Percentiles rank a stretch among this genome's conserved stretches.
These are phyloP conservation scores for Calonectria fujianensis DNA, from an alignment of 2,329 filamentous ascomycete species.

Conservation along the genomic window DNA sequence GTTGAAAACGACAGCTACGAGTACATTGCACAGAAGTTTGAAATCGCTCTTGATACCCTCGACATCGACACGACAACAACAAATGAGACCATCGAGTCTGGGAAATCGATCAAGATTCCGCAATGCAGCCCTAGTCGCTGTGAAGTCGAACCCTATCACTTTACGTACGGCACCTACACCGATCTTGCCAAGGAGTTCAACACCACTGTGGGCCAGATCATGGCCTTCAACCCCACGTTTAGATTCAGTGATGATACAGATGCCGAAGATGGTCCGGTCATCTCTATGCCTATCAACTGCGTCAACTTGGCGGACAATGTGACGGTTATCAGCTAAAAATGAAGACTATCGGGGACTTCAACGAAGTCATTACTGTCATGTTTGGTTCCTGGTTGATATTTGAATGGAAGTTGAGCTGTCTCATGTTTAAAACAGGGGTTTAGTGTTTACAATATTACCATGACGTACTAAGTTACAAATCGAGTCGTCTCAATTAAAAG, in stretches of 20 bases:
- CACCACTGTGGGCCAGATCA: conserved; percentile 1
- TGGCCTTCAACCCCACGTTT: conserved; percentile 1
- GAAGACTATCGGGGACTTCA: not conserved
- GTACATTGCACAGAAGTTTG: conserved; percentile 11
- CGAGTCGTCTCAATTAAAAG: not conserved
- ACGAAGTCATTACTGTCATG: not conserved
- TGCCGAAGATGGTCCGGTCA: not conserved
- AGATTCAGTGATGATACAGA: not conserved
- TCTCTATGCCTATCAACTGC: not conserved
- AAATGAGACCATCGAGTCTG: not conserved
- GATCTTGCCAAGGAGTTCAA: conserved; percentile 16
- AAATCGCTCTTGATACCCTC: not conserved
- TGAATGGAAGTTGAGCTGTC: not conserved
- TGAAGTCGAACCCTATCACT: conserved; percentile 2
- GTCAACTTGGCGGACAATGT: not conserved
- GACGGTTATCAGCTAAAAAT: not conserved
- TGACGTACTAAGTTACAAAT: not conserved
- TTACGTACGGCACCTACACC: conserved; percentile 16
- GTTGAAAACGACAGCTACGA: conserved; percentile 11
- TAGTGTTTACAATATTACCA: not conserved
- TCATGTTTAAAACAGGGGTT: not conserved
- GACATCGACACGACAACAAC: not conserved
- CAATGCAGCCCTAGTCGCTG: conserved; percentile 17
- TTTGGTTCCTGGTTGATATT: not conserved
- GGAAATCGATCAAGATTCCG: not conserved